Percentiles rank a stretch among this genome's conserved stretches.
Conservation (phyloP, 73 alveolate species). For the Paramecium sonneborni region DNA sequence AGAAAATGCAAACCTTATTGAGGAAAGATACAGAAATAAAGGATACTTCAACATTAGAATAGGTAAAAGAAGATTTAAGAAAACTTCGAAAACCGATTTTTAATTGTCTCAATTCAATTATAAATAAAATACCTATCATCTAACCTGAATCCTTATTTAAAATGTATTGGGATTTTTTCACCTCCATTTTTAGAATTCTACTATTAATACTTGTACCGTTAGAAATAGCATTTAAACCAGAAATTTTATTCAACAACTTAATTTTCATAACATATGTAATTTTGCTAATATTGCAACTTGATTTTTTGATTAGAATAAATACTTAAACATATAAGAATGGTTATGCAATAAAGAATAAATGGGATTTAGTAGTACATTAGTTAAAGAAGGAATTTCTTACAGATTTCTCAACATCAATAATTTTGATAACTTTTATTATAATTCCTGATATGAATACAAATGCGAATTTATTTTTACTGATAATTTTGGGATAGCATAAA, state of each 20-base stretch:
- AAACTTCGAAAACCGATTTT: background rate
- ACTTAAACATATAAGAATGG: conserved; percentile 14
- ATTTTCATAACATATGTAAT: background rate
- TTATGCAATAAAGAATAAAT: background rate
- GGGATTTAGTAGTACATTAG: background rate
- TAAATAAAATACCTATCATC: background rate
- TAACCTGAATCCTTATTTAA: background rate
- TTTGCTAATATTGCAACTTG: background rate
- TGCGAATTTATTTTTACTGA: background rate
- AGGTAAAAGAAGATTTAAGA: background rate
- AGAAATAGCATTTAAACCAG: background rate
- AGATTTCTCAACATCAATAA: background rate
- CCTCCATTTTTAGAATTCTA: background rate
- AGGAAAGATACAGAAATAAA: background rate
- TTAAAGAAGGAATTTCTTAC: background rate
- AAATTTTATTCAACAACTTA: background rate
- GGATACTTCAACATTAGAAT: background rate
- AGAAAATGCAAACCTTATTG: background rate
- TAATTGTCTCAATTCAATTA: background rate
- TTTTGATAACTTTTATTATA: background rate
- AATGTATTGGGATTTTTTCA: background rate
- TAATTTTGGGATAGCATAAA: background rate
- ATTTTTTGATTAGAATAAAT: background rate
- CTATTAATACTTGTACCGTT: background rate
- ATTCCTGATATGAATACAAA: background rate